Evolutionary conservation across 768 basidiomycete genomes (phyloP).

Genomic region (Clitopilus passeckerianus): DNA sequence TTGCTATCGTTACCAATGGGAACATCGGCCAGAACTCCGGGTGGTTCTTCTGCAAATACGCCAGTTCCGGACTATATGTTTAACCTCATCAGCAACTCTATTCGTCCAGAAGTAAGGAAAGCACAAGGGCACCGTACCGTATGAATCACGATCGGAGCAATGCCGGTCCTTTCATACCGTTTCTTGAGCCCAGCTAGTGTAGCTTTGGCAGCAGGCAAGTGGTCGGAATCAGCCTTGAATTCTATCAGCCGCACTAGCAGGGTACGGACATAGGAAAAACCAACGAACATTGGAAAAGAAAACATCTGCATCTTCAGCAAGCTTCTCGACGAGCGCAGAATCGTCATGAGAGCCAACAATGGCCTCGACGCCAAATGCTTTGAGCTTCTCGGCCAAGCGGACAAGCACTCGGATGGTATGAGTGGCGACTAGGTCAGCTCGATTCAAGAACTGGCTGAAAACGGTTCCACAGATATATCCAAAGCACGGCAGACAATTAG

Average conservation of each 20-base stretch:
- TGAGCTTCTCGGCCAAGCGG: conserved; percentile 18
- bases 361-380: conserved; percentile 29
- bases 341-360: conserved; percentile 44
- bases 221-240: conserved; percentile 34
- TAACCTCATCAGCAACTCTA: no score
- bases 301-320: conserved; percentile 33
- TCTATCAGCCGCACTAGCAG: background rate
- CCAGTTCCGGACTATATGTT: conserved; percentile 44
- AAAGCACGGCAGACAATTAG: conserved; percentile 6
- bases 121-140: no score
- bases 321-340: conserved; percentile 30
- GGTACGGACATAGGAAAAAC: background rate
- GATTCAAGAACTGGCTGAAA: conserved; percentile 32
- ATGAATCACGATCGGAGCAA: conserved; percentile 49
- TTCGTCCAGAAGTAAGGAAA: no score
- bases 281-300: conserved; percentile 10
- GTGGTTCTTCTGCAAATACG: conserved; percentile 38
- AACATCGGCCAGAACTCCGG: conserved; percentile 30
- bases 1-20: conserved; percentile 46
- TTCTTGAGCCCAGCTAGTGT: conserved; percentile 50
- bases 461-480: conserved; percentile 48
- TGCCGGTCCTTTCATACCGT: conserved; percentile 33
- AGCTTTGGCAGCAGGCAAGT: conserved; percentile 36
- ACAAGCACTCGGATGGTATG: conserved; percentile 31
- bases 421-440: conserved; percentile 23